Percentiles rank a stretch among this genome's conserved stretches.
Conservation (phyloP, 768 basidiomycete species). For the Lactifluus volemus region DNA sequence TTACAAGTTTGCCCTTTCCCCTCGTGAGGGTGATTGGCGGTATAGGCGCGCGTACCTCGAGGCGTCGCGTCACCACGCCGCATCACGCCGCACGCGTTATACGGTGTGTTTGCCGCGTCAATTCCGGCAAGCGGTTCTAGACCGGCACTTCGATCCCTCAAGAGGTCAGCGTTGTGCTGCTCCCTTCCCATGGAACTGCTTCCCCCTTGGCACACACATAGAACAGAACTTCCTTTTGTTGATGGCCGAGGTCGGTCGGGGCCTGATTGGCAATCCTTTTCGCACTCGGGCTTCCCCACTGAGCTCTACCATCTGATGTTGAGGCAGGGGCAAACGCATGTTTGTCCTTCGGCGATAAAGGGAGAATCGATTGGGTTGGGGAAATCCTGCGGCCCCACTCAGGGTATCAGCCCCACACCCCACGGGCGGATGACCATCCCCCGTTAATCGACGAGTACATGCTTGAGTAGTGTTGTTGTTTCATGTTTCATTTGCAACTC, state of each 20-base stretch:
- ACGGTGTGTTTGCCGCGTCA: neutral
- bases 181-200: constrained; percentile 30
- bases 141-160: neutral
- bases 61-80: neutral
- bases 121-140: constrained; percentile 1
- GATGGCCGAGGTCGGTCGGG: neutral
- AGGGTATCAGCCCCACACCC: neutral
- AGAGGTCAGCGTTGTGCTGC: constrained; percentile 14
- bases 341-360: constrained; percentile 7
- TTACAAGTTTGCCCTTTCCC: constrained; percentile 1
- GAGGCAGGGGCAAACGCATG: neutral
- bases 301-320: neutral
- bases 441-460: neutral
- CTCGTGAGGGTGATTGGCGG: constrained; percentile 31
- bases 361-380: neutral
- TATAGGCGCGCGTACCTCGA: constrained; percentile 3
- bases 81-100: neutral
- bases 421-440: constrained; percentile 2
- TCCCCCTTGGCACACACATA: constrained; percentile 39
- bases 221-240: constrained; percentile 36
- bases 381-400: neutral
- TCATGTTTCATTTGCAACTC: neutral
- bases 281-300: neutral
- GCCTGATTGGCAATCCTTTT: neutral
- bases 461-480: constrained; percentile 2